These are phyloP conservation scores for Carex scoparia DNA, from an alignment of 176 grass and related monocot species.

Conservation along the genomic window DNA sequence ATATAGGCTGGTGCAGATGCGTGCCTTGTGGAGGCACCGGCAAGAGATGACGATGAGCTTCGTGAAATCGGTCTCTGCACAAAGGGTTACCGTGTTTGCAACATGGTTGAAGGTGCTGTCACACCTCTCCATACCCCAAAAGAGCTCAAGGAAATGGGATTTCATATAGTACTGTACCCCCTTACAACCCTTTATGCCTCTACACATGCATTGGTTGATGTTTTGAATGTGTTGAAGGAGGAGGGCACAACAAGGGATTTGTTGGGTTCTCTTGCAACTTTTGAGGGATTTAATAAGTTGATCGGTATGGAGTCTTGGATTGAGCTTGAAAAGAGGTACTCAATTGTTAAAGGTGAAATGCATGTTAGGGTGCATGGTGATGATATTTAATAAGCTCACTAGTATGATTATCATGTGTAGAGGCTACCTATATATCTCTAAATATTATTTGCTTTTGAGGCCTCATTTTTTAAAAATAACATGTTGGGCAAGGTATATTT, in stretches of 20 bases:
- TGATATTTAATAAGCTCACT: not conserved
- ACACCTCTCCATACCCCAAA: conserved; percentile 41
- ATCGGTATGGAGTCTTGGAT: conserved; percentile 31
- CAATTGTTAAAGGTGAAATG: not conserved
- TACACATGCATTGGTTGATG: conserved; percentile 32
- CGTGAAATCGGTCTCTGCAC: conserved; percentile 28
- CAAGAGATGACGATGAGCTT: conserved; percentile 34
- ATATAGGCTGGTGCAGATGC: conserved; percentile 39
- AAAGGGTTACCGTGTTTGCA: conserved; percentile 30
- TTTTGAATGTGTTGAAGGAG: conserved; percentile 29
- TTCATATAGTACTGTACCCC: conserved; percentile 37
- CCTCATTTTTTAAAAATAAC: too few species aligned
- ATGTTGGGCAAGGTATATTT: too few species aligned
- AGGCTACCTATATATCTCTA: not conserved
- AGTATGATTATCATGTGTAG: not conserved
- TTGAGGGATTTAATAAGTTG: conserved; percentile 42
- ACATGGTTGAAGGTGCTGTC: conserved; percentile 45
- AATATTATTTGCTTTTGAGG: not conserved
- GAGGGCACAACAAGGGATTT: conserved; percentile 29
- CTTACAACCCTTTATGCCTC: conserved; percentile 43
- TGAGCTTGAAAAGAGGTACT: conserved; percentile 35
- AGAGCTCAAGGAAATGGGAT: conserved; percentile 45
- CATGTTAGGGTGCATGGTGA: not conserved
- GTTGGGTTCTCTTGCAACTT: conserved; percentile 34
- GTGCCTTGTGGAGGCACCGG: conserved; percentile 44